Base-by-base conservation (phyloP, 2,329 filamentous ascomycete genomes). In the Sarocladiaceae sp. region DNA sequence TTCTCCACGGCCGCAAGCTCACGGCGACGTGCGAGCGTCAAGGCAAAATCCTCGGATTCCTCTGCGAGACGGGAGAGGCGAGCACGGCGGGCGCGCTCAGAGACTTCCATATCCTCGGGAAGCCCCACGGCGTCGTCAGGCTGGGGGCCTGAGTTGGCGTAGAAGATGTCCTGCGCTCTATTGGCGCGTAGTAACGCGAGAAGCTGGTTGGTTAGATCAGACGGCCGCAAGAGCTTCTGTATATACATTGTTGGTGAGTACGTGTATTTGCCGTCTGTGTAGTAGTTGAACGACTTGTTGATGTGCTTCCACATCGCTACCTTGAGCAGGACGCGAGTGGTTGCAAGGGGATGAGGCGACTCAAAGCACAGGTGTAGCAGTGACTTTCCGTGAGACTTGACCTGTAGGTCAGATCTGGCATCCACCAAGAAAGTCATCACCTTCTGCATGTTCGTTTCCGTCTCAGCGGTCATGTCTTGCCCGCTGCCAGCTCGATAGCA, bases 191-290 rank as follows among this genome's bases (percentile, higher is more conserved):
- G 66, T 2, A 80, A 61, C 1, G 54, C 52, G 24, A 78, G 52
- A 2, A 80, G 67, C 32, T 68, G 58, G 0, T 66, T 57, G 6
- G 62, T 65, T 11, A 53, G 46, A 18, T 69, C 66, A 2, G 64
- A 63, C 4, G 63, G 55, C 0, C 61, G 56, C 5, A 78, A 51
- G 1, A 77, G 56, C 33, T 70, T 72, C 27, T 58, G 53, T 16
- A 81, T 68, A 55, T 84, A 85, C 64, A 79, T 81, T 3, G 80
- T 78, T 0, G 81, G 75, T 0, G 81, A 85, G 58, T 82, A 85
- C 1, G 73, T 77, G 51, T 71, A 70, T 4, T 64, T 67, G 19
- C 72, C 71, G 33, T 73, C 65, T 1, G 61, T 73, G 58, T 70
- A 79, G 48, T 70, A 63, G 51, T 81, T 79, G 53, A 71, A 77